phyloP scores from a whole-genome alignment of 345 rosid species.

The Lagerstroemia speciosa region DNA sequence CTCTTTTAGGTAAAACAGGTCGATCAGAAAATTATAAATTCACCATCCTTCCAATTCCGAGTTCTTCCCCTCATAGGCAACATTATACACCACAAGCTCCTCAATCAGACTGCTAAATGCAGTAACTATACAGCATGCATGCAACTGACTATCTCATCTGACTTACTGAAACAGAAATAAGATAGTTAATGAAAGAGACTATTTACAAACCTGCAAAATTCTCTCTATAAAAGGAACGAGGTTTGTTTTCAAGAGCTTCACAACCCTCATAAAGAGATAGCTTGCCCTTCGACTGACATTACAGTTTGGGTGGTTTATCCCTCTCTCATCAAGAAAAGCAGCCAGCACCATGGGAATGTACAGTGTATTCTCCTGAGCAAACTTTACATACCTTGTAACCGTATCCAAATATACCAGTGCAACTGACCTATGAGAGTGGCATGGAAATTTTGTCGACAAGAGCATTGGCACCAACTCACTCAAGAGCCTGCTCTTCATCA shows the following conservation, averaged over 20 bases:
- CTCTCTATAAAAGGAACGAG: constrained; percentile 82
- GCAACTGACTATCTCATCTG: neutral
- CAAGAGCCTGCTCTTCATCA: constrained; percentile 61
- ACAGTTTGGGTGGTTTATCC: constrained; percentile 74
- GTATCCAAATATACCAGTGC: constrained; percentile 81
- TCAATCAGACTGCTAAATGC: neutral
- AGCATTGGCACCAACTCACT: constrained; percentile 67
- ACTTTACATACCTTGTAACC: constrained; percentile 73
- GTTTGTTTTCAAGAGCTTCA: constrained; percentile 70
- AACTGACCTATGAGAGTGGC: constrained; percentile 85
- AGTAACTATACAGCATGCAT: neutral
- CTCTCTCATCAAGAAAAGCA: constrained; percentile 94
- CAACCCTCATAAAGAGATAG: constrained; percentile 87
- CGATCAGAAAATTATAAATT: neutral
- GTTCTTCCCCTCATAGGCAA: neutral
- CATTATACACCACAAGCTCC: neutral
- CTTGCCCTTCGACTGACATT: constrained; percentile 82
- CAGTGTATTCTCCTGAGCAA: constrained; percentile 61
- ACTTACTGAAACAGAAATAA: neutral
- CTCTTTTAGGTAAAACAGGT: neutral
- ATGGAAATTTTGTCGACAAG: constrained; percentile 60
- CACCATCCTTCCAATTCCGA: neutral
- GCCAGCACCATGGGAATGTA: constrained; percentile 60
- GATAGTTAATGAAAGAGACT: neutral
- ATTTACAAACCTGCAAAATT: constrained; percentile 59